Percentiles rank a stretch among this genome's conserved stretches.
Conservation (phyloP, 176 grass and related monocot species). For the Themeda triandra region DNA sequence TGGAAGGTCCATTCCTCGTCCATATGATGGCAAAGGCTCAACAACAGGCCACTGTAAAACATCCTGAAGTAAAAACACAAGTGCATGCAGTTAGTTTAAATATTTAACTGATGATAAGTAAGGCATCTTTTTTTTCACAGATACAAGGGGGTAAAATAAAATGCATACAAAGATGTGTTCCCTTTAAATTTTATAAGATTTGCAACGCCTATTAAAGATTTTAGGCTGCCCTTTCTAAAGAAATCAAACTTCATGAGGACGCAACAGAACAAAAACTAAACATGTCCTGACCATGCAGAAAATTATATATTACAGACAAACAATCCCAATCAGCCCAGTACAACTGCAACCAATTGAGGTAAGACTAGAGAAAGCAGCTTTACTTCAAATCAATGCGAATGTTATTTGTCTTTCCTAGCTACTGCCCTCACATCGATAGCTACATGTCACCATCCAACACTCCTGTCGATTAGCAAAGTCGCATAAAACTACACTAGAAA, state of each 20-base stretch:
- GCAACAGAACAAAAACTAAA: neutral
- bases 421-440: constrained; percentile 31
- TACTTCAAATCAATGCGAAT: constrained; percentile 53
- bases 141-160: too few relatives aligned
- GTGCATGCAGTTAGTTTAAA: neutral
- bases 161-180: too few relatives aligned
- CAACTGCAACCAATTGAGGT: constrained; percentile 6
- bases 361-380: constrained; percentile 36
- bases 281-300: neutral
- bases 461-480: constrained; percentile 1
- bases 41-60: constrained; percentile 69
- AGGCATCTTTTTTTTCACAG: too few relatives aligned
- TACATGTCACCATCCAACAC: constrained; percentile 11
- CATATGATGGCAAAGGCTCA: constrained; percentile 80
- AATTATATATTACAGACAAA: constrained; percentile 9
- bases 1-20: constrained; percentile 77
- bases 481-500: too few relatives aligned
- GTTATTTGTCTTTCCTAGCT: constrained; percentile 24
- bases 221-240: neutral
- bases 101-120: neutral
- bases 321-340: constrained; percentile 27
- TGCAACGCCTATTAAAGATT: neutral
- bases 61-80: constrained; percentile 45
- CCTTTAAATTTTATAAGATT: neutral
- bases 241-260: constrained; percentile 2